Evolutionary conservation across 2,329 filamentous ascomycete species (phyloP), one percentile per base, ranked within the genome.

Genomic region (Helotiales sp.): DNA sequence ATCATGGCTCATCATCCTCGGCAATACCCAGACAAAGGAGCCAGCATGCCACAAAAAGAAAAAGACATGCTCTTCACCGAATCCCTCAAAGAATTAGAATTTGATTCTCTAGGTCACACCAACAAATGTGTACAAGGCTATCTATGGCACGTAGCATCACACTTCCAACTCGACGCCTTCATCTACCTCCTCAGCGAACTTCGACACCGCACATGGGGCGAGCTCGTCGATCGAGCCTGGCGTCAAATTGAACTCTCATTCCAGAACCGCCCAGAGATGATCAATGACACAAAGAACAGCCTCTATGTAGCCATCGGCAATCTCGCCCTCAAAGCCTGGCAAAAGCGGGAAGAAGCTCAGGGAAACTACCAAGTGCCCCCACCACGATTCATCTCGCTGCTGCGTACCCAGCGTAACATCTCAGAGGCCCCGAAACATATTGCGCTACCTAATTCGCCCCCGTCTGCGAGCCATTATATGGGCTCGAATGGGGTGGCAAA

Each of bases 41-140:
- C 69, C 3, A 74, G 64, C 40, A 75, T 76, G 76, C 67, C 75
- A 4, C 75, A 77, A 54, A 73, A 71, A 43, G 75, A 78, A 28
- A 77, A 74, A 49, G 77, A 78, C 61, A 67, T 76, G 49, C 64
- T 78, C 1, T 78, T 79, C 55, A 58, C 69, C 13, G 68, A 80
- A 37, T 74, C 80, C 26, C 71, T 77, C 22, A 80, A 79, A 57
- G 79, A 80, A 40, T 62, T 74, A 64, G 76, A 75, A 71, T 80
- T 74, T 72, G 79, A 79, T 61, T 72, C 71, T 20, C 63, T 76
- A 6, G 74, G 74, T 15, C 73, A 77, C 57, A 73, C 74, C 0
- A 72, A 75, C 15, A 70, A 74, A 43, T 65, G 66, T 3, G 64
- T 78, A 4, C 72, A 75, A 54, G 73, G 74, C 22, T 80, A 74